Percentiles rank a stretch among this genome's conserved stretches.
Conservation (phyloP, 2,329 filamentous ascomycete species). For the Hypoxylon sp. region DNA sequence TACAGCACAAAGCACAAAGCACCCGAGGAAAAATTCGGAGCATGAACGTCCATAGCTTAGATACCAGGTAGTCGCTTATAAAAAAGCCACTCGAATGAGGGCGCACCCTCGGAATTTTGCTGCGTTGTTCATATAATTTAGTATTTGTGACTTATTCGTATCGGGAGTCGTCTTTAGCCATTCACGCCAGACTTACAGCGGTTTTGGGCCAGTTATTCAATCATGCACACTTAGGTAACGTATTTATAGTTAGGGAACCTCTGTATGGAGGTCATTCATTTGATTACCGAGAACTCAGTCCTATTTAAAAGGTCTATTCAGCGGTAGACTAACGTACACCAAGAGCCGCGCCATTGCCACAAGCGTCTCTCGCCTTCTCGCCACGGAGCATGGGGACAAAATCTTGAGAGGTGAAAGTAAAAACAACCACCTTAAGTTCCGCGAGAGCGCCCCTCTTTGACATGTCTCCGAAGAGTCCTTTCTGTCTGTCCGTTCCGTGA, state of each 20-base stretch:
- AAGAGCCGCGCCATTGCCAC: neutral
- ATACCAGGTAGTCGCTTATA: neutral
- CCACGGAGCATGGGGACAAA: neutral
- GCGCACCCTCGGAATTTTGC: neutral
- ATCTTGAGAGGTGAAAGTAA: neutral
- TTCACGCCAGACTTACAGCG: neutral
- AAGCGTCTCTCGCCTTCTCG: neutral
- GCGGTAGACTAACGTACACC: neutral
- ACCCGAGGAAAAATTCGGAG: neutral
- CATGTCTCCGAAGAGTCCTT: neutral
- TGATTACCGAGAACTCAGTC: neutral
- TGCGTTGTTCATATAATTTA: neutral
- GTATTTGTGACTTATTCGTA: neutral
- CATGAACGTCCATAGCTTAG: neutral
- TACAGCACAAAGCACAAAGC: neutral
- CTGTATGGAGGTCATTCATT: neutral
- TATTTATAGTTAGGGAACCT: too few species aligned
- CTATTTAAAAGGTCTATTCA: conserved; percentile 2
- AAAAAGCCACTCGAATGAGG: neutral
- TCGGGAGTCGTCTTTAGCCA: neutral
- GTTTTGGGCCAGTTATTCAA: neutral
- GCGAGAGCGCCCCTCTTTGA: neutral
- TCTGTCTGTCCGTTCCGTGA: conserved; percentile 1
- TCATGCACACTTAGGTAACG: neutral
- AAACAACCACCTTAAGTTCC: neutral